phyloP scores from a whole-genome alignment of 371 early-diverging fungal species.

The Aphelidium insulamus region DNA sequence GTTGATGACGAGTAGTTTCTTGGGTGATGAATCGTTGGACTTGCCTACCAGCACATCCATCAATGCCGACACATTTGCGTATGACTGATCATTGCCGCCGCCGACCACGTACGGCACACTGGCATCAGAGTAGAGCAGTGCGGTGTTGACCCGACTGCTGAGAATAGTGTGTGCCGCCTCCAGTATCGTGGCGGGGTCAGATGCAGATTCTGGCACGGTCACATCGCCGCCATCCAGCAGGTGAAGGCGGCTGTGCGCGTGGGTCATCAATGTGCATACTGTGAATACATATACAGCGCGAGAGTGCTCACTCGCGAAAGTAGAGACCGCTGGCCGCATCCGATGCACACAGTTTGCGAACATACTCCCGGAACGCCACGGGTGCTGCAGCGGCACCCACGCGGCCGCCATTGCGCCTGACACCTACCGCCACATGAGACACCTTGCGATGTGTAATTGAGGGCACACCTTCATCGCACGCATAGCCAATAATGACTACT shows the following conservation, averaged over 20 bases:
- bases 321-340: neutral
- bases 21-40: too few species aligned
- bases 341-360: slow-evolving; percentile 1
- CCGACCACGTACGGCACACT: slow-evolving; percentile 2
- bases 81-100: slow-evolving; percentile 3
- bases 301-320: neutral
- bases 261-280: neutral
- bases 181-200: neutral
- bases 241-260: neutral
- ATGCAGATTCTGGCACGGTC: too few species aligned
- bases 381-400: slow-evolving; percentile 1
- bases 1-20: slow-evolving; percentile 1
- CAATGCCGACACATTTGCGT: slow-evolving; percentile 2
- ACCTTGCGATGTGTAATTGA: too few species aligned
- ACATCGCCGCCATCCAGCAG: too few species aligned
- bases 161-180: slow-evolving; percentile 1
- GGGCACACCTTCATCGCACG: too few species aligned
- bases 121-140: neutral
- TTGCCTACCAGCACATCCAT: neutral
- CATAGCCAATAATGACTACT: too few species aligned
- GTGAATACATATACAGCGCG: too few species aligned
- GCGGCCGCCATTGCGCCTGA: slow-evolving; percentile 2
- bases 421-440: too few species aligned
- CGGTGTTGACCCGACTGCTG: neutral
- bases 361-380: neutral